Evolutionary conservation across 495 filamentous ascomycete species (phyloP), one percentile per base, ranked within the genome.

Genomic region (Podospora bellae-mahoneyi): DNA sequence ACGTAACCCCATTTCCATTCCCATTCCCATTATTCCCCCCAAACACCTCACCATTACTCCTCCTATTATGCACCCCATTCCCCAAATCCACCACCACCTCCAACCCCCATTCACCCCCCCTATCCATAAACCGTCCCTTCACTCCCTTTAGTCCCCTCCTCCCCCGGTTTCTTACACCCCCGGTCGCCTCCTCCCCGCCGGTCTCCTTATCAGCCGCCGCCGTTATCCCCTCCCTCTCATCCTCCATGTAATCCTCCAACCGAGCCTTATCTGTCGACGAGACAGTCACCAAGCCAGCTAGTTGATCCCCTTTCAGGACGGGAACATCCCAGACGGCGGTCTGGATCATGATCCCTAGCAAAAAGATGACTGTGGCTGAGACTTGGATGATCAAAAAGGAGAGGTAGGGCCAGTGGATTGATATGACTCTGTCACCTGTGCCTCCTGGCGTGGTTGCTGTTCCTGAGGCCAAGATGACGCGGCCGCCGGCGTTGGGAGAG

Each of bases 261-360:
- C 56, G 32, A 2, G 65, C 69, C 48, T 69, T 72, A 28, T 72
- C 75, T 0, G 68, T 64, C 9, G 72, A 65, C n/a, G 63, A 54
- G n/a, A 77, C 64, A n/a, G 72, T 72, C 16, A 74, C 48, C 27
- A 77, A 57, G 3, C 69, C 64, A 6, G 72, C 66, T 19, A 68
- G 55, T 2, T 68, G n/a, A 26, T 73, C 75, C 18, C 68, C 69
- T 61, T 77, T 77, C 60, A 77, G 30, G 18, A 75, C 59, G 39
- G 39, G 58, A 0, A 76, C 74, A 20, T 69, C 48, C 75, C 75
- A 76, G 2, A 74, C 72, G 1, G 71, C 69, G n/a, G 74, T 76
- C 65, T 76, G 75, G 5, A 75, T 60, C 56, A 77, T 72, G 48
- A 77, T 72, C 0, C 74, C 72, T 16, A 70, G 3, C 4, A 77